Percentiles rank a stretch among this genome's conserved stretches.
phyloP scores from a whole-genome alignment of 2,329 filamentous ascomycete species.

The Curvularia verruculosa region DNA sequence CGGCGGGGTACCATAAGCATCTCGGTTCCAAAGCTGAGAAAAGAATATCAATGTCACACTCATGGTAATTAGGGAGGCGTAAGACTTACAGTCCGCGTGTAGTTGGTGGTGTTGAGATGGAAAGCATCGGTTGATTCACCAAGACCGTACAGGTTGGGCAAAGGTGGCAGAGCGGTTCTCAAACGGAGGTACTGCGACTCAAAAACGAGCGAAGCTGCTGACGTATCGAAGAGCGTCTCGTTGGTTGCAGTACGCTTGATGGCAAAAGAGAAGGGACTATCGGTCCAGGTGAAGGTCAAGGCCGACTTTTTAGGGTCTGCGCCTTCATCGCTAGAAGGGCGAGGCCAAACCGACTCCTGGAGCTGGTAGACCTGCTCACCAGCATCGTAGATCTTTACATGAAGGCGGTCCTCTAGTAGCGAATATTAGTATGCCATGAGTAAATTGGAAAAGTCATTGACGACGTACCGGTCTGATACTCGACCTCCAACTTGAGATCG shows the following conservation, averaged over 20 bases:
- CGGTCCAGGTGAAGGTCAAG: conserved; percentile 61
- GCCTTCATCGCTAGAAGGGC: conserved; percentile 54
- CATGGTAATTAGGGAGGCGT: conserved; percentile 21
- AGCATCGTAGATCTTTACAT: conserved; percentile 74
- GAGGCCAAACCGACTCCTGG: conserved; percentile 69
- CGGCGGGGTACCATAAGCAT: conserved; percentile 65
- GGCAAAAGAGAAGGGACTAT: conserved; percentile 70
- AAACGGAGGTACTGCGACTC: conserved; percentile 77
- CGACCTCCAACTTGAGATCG: conserved; percentile 62
- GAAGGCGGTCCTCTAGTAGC: conserved; percentile 64
- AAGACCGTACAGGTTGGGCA: conserved; percentile 75
- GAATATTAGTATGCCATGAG: conserved; percentile 52
- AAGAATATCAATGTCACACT: conserved; percentile 58
- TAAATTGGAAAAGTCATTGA: conserved; percentile 62
- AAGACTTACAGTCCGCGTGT: conserved; percentile 56
- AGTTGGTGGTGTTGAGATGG: conserved; percentile 70
- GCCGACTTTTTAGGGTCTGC: conserved; percentile 48
- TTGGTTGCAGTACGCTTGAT: conserved; percentile 63
- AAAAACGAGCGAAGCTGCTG: conserved; percentile 70
- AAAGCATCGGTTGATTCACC: conserved; percentile 77
- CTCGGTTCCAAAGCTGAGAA: conserved; percentile 70
- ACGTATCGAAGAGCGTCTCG: conserved; percentile 72
- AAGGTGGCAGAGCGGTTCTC: conserved; percentile 69
- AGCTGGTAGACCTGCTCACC: conserved; percentile 74
- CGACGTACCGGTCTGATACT: conserved; percentile 63